Evolutionary conservation across 352 stramenopile species (phyloP), one percentile per base, ranked within the genome.

Genomic region (Phytopythium delawarense): DNA sequence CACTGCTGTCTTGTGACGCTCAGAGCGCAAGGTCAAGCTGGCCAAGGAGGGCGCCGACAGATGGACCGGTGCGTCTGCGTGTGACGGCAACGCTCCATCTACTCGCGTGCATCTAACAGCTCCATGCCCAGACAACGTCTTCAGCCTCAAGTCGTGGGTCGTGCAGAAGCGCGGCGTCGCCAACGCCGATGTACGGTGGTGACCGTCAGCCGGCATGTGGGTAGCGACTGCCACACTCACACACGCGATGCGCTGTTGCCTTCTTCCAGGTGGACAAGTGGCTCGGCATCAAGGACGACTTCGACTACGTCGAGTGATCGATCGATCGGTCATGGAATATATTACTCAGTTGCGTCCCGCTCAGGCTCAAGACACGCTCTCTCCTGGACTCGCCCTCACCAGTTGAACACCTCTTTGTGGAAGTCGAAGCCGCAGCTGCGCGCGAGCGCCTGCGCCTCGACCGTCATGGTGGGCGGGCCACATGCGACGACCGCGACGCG

Each of bases 221-320:
- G 15, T 37, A 18, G 21, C 28, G 46, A 52, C 18, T 15, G n/a
- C 2, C 34, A 39, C 7, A 12, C 34, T 39, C 34, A 39, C 34
- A 30, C 25, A 1, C 3, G 3, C 25, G 1, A 4, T 1, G 3
- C 25, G 18, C 1, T 44, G 48, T 25, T n/a, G 34, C 34, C 5
- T 7, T 45, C 48, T 45, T 20, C 28, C 59, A 91, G 81, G 80
- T 89, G 32, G 82, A 94, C 68, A 94, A 94, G 64, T 93, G 84
- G 86, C 81, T 94, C 11, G 84, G 77, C 7, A 87, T 94, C 55
- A 87, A 92, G 49, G 86, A 94, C 60, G 84, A 94, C 60, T 94
- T 94, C 53, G 86, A 94, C 70, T 94, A 94, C 53, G 64, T 94
- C 23, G 85, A 91, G 65, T 90, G 57, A 77, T 15, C 9, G 20